Conservation (phyloP, 371 early-diverging fungal genomes). For the Mucor lusitanicus region DNA sequence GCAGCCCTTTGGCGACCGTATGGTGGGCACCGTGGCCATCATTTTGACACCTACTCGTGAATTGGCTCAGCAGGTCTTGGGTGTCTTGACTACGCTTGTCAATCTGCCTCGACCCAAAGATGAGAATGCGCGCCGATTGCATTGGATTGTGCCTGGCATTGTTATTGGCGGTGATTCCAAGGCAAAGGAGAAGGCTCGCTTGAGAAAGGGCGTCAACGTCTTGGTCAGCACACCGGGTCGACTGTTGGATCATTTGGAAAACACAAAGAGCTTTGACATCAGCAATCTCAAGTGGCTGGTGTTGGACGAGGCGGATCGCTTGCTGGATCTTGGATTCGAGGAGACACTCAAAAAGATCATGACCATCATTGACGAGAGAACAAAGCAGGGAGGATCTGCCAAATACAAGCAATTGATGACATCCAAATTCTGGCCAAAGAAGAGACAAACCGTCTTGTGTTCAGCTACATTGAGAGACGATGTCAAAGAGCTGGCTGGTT, state of each 20-base stretch:
- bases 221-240: constrained; percentile 98
- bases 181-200: constrained; percentile 88
- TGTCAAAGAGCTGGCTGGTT: constrained; percentile 83
- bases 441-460: constrained; percentile 86
- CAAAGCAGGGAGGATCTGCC: constrained; percentile 6
- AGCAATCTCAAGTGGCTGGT: constrained; percentile 86
- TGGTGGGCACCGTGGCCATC: constrained; percentile 77
- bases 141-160: constrained; percentile 95
- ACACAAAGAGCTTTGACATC: constrained; percentile 80
- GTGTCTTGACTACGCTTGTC: constrained; percentile 72
- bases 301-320: constrained; percentile 98
- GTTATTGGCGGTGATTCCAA: constrained; percentile 93
- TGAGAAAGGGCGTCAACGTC: constrained; percentile 91
- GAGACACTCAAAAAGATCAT: constrained; percentile 88
- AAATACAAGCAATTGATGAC: constrained; percentile 24
- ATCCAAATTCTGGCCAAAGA: constrained; percentile 60
- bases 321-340: constrained; percentile 96
- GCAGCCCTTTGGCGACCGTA: constrained; percentile 47
- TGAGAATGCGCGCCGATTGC: constrained; percentile 59
- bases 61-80: constrained; percentile 94
- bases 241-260: constrained; percentile 93
- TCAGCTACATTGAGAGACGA: constrained; percentile 90
- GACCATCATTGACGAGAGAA: constrained; percentile 63
- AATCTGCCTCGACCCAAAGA: constrained; percentile 56
- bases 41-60: constrained; percentile 98